These are phyloP conservation scores for Xylariaceae sp. DNA, from an alignment of 2,329 filamentous ascomycete genomes.

Conservation along the genomic window DNA sequence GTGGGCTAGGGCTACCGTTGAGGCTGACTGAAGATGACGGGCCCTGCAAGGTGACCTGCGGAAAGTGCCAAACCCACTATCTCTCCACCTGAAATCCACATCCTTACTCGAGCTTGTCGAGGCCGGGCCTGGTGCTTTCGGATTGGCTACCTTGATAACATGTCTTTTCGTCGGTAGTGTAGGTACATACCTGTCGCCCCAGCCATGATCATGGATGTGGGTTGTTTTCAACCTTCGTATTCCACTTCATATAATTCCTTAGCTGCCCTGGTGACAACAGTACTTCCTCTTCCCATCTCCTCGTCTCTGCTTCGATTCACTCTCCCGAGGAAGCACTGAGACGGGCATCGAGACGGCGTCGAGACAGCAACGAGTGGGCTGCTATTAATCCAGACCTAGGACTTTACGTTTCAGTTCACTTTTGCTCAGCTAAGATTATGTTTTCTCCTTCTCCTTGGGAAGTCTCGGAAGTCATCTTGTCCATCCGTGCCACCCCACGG, in stretches of 20 bases:
- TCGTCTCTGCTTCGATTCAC: conserved; percentile 12
- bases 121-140: conserved; percentile 20
- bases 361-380: not conserved
- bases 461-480: conserved; percentile 24
- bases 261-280: conserved; percentile 9
- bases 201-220: conserved; percentile 17
- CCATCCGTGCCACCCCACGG: conserved; percentile 22
- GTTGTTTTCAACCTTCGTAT: too few species aligned
- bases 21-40: conserved; percentile 29
- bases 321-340: conserved; percentile 1
- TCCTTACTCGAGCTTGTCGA: conserved; percentile 27
- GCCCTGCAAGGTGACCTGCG: conserved; percentile 26
- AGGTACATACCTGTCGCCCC: conserved; percentile 11
- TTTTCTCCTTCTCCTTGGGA: conserved; percentile 14
- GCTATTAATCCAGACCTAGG: conserved; percentile 21
- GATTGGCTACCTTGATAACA: conserved; percentile 21
- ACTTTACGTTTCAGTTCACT: conserved; percentile 3
- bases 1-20: conserved; percentile 21
- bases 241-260: conserved; percentile 27
- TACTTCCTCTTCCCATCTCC: conserved; percentile 6
- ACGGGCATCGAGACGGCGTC: too few species aligned
- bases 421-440: conserved; percentile 28
- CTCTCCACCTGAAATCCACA: conserved; percentile 31
- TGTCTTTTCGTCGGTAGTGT: conserved; percentile 14
- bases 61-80: conserved; percentile 22